Percentiles rank a stretch among this genome's conserved stretches.
Conservation (phyloP, 225 moss, liverwort and hornwort species). For the Marchantia polymorpha region DNA sequence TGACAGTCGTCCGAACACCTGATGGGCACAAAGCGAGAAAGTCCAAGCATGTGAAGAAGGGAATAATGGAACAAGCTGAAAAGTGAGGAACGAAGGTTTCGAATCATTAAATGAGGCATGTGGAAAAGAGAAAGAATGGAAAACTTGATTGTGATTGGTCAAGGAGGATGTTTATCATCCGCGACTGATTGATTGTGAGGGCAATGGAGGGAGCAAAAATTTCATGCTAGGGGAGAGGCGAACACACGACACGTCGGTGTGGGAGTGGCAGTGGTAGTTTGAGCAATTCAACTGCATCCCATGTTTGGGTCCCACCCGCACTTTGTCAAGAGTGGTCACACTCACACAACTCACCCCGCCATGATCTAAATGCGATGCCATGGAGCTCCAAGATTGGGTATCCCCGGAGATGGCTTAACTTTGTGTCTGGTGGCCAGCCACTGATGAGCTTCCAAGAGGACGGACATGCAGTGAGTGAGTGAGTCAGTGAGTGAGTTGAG, state of each 20-base stretch:
- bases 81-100: not conserved
- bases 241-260: conserved; percentile 16
- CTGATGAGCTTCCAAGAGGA: conserved; percentile 2
- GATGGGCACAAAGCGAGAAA: not conserved
- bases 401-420: not conserved
- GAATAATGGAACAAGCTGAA: not conserved
- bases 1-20: not conserved
- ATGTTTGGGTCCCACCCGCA: conserved; percentile 6
- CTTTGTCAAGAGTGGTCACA: not conserved
- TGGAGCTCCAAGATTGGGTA: conserved; percentile 9
- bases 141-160: not conserved
- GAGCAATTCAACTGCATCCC: not conserved
- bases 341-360: conserved; percentile 10
- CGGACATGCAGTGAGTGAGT: conserved; percentile 18
- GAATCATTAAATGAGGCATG: not conserved
- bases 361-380: conserved; percentile 1
- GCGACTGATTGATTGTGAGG: not conserved
- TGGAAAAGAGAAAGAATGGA: not conserved
- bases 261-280: not conserved
- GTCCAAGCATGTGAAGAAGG: not conserved
- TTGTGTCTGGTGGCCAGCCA: conserved; percentile 11
- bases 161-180: not conserved
- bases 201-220: not conserved
- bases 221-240: conserved; percentile 5
- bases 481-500: not conserved